These are phyloP conservation scores for Trichosporon faecale DNA, from an alignment of 1,284 basidiomycete genomes.

Conservation along the genomic window DNA sequence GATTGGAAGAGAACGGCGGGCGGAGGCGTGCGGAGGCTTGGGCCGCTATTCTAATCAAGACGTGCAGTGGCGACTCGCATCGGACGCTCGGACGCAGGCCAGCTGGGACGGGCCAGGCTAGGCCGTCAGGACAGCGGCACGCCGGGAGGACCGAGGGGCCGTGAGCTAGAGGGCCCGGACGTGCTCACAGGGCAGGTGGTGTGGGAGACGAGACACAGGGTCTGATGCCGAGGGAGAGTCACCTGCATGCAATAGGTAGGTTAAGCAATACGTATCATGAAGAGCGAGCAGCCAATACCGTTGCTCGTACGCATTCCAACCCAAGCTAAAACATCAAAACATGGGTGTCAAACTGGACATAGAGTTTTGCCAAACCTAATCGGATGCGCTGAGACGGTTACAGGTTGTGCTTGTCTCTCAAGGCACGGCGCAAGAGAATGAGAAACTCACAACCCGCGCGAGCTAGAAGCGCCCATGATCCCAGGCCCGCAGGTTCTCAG, in stretches of 20 bases:
- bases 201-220: constrained; percentile 1
- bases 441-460: not conserved
- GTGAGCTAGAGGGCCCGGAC: too few species aligned
- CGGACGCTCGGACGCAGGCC: not conserved
- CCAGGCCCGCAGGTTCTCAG: not conserved
- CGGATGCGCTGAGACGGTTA: constrained; percentile 5
- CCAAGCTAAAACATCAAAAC: constrained; percentile 4
- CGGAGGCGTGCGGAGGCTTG: not conserved
- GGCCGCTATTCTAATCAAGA: not conserved
- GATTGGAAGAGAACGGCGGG: not conserved
- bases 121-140: too few species aligned
- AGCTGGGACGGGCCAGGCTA: too few species aligned
- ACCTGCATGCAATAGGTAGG: not conserved
- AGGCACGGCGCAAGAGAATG: not conserved
- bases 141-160: too few species aligned
- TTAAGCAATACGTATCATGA: not conserved
- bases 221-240: not conserved
- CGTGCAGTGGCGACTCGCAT: not conserved
- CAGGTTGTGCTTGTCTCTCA: not conserved
- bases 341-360: not conserved
- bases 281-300: not conserved
- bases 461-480: not conserved
- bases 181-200: too few species aligned
- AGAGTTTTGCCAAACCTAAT: not conserved
- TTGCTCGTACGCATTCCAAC: not conserved